These are phyloP conservation scores for Trichocladium uniseriatum DNA, from an alignment of 495 filamentous ascomycete genomes.

Conservation along the genomic window DNA sequence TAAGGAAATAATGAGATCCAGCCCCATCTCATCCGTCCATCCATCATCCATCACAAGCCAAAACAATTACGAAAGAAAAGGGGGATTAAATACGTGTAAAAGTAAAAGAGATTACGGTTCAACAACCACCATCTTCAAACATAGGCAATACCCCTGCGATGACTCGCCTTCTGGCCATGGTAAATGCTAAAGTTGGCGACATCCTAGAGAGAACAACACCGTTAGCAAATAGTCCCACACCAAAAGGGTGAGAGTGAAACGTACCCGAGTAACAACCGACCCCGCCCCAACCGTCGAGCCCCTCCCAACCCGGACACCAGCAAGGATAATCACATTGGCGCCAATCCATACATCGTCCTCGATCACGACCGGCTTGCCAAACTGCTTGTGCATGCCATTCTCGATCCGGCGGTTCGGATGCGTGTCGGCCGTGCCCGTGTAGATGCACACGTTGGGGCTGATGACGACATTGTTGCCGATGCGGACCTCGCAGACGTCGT, in stretches of 20 bases:
- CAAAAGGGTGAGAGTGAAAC: no score
- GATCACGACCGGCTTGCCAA: conserved; percentile 66
- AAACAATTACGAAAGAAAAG: no score
- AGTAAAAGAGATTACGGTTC: neutral
- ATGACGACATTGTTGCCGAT: conserved; percentile 78
- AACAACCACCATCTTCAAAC: neutral
- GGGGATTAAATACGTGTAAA: neutral
- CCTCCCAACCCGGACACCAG: conserved; percentile 70
- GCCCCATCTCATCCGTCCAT: neutral
- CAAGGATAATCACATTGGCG: conserved; percentile 62
- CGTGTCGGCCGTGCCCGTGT: conserved; percentile 63
- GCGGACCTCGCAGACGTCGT: conserved; percentile 61
- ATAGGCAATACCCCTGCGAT: conserved; percentile 22
- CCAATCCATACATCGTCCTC: conserved; percentile 80
- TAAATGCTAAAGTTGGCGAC: conserved; percentile 26
- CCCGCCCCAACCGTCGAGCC: conserved; percentile 77
- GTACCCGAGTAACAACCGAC: conserved; percentile 79
- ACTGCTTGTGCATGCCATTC: conserved; percentile 54
- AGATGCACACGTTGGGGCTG: conserved; percentile 80
- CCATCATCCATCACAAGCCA: no score
- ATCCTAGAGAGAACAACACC: conserved; percentile 14
- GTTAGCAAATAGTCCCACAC: no score
- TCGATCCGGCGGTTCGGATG: conserved; percentile 70
- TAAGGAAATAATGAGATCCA: neutral
- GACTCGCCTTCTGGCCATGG: conserved; percentile 24